phyloP scores from a whole-genome alignment of 345 rosid species.

The Combretum micranthum region DNA sequence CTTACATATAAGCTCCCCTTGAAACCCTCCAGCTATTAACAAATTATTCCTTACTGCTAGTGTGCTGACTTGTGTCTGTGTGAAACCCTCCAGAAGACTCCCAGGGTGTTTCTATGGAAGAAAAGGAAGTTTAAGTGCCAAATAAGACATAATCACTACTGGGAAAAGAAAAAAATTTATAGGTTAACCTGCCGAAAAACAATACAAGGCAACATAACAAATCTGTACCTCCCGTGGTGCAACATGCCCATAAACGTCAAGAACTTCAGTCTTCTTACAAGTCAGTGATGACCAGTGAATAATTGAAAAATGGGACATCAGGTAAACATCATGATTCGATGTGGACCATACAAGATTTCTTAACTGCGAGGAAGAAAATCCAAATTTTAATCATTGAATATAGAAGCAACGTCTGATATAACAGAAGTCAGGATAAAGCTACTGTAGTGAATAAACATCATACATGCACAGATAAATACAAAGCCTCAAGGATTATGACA shows the following conservation, averaged over 20 bases:
- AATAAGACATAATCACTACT: background rate
- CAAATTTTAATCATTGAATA: background rate
- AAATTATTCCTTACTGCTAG: constrained; percentile 47
- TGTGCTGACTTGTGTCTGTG: constrained; percentile 54
- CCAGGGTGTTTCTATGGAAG: constrained; percentile 46
- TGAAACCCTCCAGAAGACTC: constrained; percentile 47
- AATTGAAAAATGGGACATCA: constrained; percentile 50
- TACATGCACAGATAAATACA: no score
- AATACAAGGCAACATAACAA: background rate
- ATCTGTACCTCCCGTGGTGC: constrained; percentile 38
- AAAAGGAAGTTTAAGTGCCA: constrained; percentile 4
- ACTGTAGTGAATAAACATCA: no score
- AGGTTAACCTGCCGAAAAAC: background rate
- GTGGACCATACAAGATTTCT: constrained; percentile 60
- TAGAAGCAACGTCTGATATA: background rate
- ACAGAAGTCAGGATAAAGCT: background rate
- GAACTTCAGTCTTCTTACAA: constrained; percentile 44
- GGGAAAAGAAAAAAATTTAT: background rate
- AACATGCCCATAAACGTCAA: constrained; percentile 50
- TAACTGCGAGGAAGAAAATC: constrained; percentile 24
- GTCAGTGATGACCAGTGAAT: constrained; percentile 50
- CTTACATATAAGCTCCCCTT: constrained; percentile 58
- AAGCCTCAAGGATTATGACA: no score
- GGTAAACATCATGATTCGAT: constrained; percentile 52
- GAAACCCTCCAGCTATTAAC: constrained; percentile 57